phyloP scores from a whole-genome alignment of 2,329 filamentous ascomycete genomes.

The Alternaria metachromatica region DNA sequence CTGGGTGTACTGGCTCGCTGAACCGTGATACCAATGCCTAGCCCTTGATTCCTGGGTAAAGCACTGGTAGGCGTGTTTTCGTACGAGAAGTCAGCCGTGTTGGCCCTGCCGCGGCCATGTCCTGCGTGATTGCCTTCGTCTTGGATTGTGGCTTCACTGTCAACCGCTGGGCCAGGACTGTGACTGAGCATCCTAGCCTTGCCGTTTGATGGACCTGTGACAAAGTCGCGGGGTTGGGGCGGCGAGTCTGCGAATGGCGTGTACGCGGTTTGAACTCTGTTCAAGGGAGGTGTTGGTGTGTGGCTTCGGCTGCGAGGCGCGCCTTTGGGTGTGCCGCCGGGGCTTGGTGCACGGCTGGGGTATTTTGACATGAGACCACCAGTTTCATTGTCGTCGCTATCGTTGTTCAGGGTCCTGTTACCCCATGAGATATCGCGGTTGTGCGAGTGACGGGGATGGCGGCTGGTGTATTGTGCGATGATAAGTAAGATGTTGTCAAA shows the following conservation, averaged over 20 bases:
- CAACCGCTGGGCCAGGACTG: not conserved
- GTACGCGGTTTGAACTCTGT: constrained; percentile 10
- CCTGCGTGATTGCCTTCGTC: not conserved
- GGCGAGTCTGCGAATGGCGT: constrained; percentile 7
- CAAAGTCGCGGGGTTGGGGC: not conserved
- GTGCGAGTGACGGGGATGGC: constrained; percentile 11
- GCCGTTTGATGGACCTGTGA: not conserved
- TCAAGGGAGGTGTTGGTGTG: not conserved
- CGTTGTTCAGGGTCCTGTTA: constrained; percentile 2
- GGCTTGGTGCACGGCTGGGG: constrained; percentile 2
- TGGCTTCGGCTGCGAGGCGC: not conserved
- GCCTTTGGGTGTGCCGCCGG: not conserved
- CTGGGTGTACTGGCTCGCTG: constrained; percentile 1
- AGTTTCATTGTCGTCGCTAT: constrained; percentile 1
- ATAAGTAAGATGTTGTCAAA: constrained; percentile 23
- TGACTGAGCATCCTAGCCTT: not conserved
- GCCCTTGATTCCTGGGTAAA: not conserved
- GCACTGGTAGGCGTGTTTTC: constrained; percentile 9
- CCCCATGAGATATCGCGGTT: constrained; percentile 13
- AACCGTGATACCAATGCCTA: not conserved
- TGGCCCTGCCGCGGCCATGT: not conserved
- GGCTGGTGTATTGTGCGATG: constrained; percentile 13
- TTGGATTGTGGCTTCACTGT: constrained; percentile 1
- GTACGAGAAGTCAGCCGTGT: constrained; percentile 7
- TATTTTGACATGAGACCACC: constrained; percentile 9